These are phyloP conservation scores for Edaphochlamys debaryana DNA, from an alignment of 139 green algal genomes.

Conservation along the genomic window DNA sequence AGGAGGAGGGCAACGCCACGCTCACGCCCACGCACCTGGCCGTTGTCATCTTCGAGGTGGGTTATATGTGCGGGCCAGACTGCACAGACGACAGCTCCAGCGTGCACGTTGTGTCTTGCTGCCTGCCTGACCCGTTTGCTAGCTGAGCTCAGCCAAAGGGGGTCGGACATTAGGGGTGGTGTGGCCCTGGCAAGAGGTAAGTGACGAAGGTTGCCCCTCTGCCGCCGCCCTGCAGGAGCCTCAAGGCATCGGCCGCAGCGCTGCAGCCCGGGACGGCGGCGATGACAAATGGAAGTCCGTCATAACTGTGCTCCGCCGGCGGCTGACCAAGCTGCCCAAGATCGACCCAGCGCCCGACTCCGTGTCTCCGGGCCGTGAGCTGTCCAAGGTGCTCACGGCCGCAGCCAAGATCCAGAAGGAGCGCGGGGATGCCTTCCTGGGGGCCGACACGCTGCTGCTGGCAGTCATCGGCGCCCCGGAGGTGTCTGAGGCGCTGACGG, in stretches of 20 bases:
- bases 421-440: slow-evolving; percentile 77
- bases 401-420: slow-evolving; percentile 79
- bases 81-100: too few species aligned
- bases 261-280: slow-evolving; percentile 36
- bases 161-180: too few species aligned
- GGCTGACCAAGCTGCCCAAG: slow-evolving; percentile 70
- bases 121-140: too few species aligned
- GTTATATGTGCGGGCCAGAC: too few species aligned
- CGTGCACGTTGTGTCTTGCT: too few species aligned
- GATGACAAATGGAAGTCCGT: slow-evolving; percentile 63
- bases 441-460: slow-evolving; percentile 79
- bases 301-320: slow-evolving; percentile 63
- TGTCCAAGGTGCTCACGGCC: slow-evolving; percentile 47
- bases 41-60: slow-evolving; percentile 74
- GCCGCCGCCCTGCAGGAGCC: too few species aligned
- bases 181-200: not conserved
- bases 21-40: slow-evolving; percentile 78
- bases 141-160: too few species aligned
- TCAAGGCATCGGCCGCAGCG: slow-evolving; percentile 33
- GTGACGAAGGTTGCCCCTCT: too few species aligned
- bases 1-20: slow-evolving; percentile 67
- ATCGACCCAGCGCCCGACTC: slow-evolving; percentile 66
- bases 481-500: slow-evolving; percentile 32
- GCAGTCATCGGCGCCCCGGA: slow-evolving; percentile 51
- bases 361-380: slow-evolving; percentile 7